Percentiles rank a stretch among this genome's conserved stretches.
phyloP scores from a whole-genome alignment of 352 stramenopile genomes.

The Phytophthora sansomeana region DNA sequence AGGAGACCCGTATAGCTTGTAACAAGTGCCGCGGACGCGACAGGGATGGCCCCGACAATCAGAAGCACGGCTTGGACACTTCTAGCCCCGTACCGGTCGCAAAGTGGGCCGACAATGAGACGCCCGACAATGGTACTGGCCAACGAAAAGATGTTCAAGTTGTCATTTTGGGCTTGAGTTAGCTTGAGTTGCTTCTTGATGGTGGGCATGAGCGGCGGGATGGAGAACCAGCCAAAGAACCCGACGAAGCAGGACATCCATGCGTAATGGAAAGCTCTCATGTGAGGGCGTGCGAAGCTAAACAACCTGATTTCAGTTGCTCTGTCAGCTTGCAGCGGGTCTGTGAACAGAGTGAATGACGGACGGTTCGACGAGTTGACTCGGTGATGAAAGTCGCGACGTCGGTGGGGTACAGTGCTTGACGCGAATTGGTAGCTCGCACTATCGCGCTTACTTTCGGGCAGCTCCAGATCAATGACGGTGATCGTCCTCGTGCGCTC shows the following conservation, averaged over 20 bases:
- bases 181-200: conserved; percentile 59
- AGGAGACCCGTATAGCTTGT: conserved; percentile 75
- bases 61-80: conserved; percentile 83
- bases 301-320: conserved; percentile 41
- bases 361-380: conserved; percentile 35
- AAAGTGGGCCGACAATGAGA: conserved; percentile 91
- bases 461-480: conserved; percentile 35
- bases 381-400: conserved; percentile 19
- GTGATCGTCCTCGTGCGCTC: conserved; percentile 36
- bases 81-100: conserved; percentile 92
- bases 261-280: conserved; percentile 90
- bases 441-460: conserved; percentile 17
- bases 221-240: conserved; percentile 96
- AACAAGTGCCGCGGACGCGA: conserved; percentile 80
- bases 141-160: conserved; percentile 91
- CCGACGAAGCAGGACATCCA: conserved; percentile 95
- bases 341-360: conserved; percentile 44
- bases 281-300: conserved; percentile 31
- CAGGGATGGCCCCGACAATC: conserved; percentile 80
- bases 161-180: conserved; percentile 84
- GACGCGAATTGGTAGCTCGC: conserved; percentile 19
- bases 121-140: conserved; percentile 91
- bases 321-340: conserved; percentile 42
- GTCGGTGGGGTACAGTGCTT: conserved; percentile 16
- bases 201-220: conserved; percentile 43